Evolutionary conservation across 768 basidiomycete genomes (phyloP).

Genomic region (Pleurotus cornucopiae): DNA sequence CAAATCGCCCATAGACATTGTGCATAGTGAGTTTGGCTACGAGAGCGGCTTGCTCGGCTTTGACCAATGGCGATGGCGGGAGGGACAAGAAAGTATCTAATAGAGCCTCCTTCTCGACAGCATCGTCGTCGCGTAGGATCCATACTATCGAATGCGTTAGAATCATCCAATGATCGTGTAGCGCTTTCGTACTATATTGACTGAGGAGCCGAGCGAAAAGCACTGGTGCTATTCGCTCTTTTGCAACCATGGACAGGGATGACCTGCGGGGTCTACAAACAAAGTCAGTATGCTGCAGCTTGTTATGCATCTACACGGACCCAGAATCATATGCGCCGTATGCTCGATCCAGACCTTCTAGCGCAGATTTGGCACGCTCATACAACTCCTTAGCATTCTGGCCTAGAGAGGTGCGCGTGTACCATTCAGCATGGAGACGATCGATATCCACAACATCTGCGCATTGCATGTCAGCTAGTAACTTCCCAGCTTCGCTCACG

Average conservation of each 20-base stretch:
- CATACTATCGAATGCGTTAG: slow-evolving; percentile 44
- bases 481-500: slow-evolving; percentile 44
- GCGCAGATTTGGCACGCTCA: slow-evolving; percentile 48
- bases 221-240: slow-evolving; percentile 55
- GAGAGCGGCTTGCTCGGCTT: slow-evolving; percentile 71
- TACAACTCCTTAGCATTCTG: slow-evolving; percentile 52
- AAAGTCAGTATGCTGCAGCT: background rate
- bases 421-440: slow-evolving; percentile 53
- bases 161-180: background rate
- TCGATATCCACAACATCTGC: slow-evolving; percentile 56
- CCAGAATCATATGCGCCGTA: slow-evolving; percentile 53
- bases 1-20: slow-evolving; percentile 73
- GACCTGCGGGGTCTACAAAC: slow-evolving; percentile 34
- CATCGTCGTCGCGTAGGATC: slow-evolving; percentile 55
- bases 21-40: slow-evolving; percentile 78
- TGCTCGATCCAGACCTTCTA: slow-evolving; percentile 56
- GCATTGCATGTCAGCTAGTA: slow-evolving; percentile 43
- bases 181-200: slow-evolving; percentile 54
- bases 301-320: slow-evolving; percentile 25
- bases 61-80: slow-evolving; percentile 52
- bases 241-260: slow-evolving; percentile 22
- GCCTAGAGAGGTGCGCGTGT: slow-evolving; percentile 31
- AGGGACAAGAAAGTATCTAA: slow-evolving; percentile 55
- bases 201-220: slow-evolving; percentile 59
- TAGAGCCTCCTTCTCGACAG: slow-evolving; percentile 46